Conservation (phyloP, 192 early-diverging fungal genomes). For the Umbelopsis isabellina region DNA sequence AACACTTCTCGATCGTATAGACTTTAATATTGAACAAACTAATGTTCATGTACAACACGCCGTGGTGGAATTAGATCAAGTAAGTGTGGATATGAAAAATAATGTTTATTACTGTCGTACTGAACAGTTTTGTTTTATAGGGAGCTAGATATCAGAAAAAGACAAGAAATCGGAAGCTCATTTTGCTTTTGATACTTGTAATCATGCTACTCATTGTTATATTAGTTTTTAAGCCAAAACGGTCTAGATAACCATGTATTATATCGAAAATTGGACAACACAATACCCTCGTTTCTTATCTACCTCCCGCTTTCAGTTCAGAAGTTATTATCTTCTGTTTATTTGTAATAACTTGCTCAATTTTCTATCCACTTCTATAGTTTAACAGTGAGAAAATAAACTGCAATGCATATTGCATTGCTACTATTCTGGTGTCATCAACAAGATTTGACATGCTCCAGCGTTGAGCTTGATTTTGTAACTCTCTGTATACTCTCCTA, state of each 20-base stretch:
- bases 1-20: constrained; percentile 94
- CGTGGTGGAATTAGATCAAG: constrained; percentile 80
- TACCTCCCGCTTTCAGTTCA: neutral
- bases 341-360: neutral
- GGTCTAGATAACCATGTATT: constrained; percentile 23
- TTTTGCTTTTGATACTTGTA: constrained; percentile 75
- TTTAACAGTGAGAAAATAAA: too few relatives aligned
- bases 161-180: constrained; percentile 81
- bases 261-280: constrained; percentile 4
- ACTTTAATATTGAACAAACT: constrained; percentile 94
- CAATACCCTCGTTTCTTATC: neutral
- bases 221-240: constrained; percentile 69
- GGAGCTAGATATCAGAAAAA: constrained; percentile 82
- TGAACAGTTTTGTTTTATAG: constrained; percentile 36
- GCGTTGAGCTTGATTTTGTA: constrained; percentile 27
- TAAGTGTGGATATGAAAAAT: constrained; percentile 29
- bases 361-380: too few relatives aligned
- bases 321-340: neutral
- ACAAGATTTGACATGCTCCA: constrained; percentile 34
- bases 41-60: constrained; percentile 80
- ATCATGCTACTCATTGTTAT: constrained; percentile 82
- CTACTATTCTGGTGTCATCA: constrained; percentile 16
- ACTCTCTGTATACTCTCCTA: neutral
- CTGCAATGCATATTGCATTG: neutral
- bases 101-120: neutral